Conservation (phyloP, 1,284 basidiomycete genomes). For the Tilletia horrida region DNA sequence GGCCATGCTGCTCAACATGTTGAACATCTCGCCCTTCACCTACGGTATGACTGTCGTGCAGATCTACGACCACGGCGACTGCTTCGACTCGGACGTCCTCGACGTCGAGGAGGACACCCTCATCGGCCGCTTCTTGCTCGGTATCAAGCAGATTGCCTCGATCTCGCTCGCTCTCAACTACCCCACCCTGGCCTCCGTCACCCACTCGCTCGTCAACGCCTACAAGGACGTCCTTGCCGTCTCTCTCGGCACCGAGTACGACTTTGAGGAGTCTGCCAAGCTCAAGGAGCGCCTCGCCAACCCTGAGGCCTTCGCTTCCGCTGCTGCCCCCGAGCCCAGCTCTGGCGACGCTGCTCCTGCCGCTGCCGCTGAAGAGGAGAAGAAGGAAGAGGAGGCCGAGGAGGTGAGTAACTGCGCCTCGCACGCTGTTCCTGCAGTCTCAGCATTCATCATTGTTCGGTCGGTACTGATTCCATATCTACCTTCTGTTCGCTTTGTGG, state of each 20-base stretch:
- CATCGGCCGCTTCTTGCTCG: slow-evolving; percentile 81
- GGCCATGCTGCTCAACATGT: slow-evolving; percentile 97
- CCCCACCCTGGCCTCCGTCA: slow-evolving; percentile 89
- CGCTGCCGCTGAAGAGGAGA: slow-evolving; percentile 57
- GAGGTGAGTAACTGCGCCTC: slow-evolving; percentile 58
- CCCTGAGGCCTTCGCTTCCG: slow-evolving; percentile 88
- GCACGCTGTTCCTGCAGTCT: slow-evolving; percentile 63
- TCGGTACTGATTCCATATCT: slow-evolving; percentile 58
- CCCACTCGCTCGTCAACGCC: slow-evolving; percentile 92
- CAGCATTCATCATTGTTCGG: no score
- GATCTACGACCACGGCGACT: slow-evolving; percentile 51
- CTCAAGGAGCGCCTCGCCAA: slow-evolving; percentile 92
- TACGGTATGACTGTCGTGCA: slow-evolving; percentile 91
- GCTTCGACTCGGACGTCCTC: slow-evolving; percentile 79
- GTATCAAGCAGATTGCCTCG: slow-evolving; percentile 91
- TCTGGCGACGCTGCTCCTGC: slow-evolving; percentile 62
- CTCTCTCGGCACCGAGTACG: slow-evolving; percentile 88
- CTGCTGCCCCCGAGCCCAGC: slow-evolving; percentile 66
- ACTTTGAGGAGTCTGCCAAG: slow-evolving; percentile 89
- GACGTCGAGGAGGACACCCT: slow-evolving; percentile 90
- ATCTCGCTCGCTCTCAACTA: slow-evolving; percentile 93
- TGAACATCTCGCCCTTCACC: slow-evolving; percentile 81
- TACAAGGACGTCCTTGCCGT: slow-evolving; percentile 95
- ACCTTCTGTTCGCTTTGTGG: slow-evolving; percentile 6
- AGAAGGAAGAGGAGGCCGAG: slow-evolving; percentile 63